Percentiles rank a stretch among this genome's conserved stretches.
These are phyloP conservation scores for Cryphonectria japonica DNA, from an alignment of 2,329 filamentous ascomycete genomes.

Conservation along the genomic window DNA sequence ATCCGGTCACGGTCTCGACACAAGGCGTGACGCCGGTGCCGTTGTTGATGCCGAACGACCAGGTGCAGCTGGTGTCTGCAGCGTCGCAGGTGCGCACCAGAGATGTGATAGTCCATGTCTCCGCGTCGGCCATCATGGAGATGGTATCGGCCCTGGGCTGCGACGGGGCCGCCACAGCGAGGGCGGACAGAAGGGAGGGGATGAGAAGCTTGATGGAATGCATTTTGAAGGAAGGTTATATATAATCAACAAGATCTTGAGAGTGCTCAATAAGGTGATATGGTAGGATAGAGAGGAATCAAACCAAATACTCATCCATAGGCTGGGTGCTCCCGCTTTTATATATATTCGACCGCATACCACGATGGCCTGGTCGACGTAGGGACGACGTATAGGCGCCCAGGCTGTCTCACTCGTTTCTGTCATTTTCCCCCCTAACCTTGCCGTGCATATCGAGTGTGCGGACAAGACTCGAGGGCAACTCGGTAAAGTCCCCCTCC, in stretches of 20 bases:
- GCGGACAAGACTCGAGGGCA: background rate
- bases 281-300: background rate
- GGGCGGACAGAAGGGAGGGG: conserved; percentile 35
- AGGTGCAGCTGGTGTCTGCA: conserved; percentile 45
- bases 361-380: background rate
- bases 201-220: conserved; percentile 38
- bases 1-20: conserved; percentile 39
- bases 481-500: background rate
- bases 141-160: conserved; percentile 32
- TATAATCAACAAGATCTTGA: background rate
- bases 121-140: conserved; percentile 37
- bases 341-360: background rate
- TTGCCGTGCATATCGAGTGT: background rate
- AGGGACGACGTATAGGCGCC: background rate
- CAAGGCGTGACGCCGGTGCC: conserved; percentile 39
- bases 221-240: conserved; percentile 38
- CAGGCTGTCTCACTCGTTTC: background rate
- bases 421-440: too few species aligned
- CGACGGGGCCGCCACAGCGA: conserved; percentile 35
- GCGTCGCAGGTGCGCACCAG: conserved; percentile 45
- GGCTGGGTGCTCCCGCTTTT: background rate
- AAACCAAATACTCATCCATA: background rate
- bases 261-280: too few species aligned
- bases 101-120: conserved; percentile 45
- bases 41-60: conserved; percentile 48